A percentile compares a stretch with the other conserved stretches of the same genome.
Evolutionary conservation across 1,139 yeast genomes (phyloP).

Genomic region (Trichomonascaceae sp.): DNA sequence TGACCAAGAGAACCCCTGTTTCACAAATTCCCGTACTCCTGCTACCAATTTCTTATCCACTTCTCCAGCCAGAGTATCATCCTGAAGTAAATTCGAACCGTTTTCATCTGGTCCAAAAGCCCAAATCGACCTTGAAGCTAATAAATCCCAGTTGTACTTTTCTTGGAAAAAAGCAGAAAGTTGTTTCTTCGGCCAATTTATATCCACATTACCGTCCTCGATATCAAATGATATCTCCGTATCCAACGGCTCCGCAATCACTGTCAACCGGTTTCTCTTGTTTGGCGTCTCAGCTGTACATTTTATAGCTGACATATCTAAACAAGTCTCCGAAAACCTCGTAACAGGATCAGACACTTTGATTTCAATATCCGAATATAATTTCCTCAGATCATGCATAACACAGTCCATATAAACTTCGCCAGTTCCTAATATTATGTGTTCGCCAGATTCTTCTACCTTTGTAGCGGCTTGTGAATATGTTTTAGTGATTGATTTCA

Average conservation of each 20-base stretch:
- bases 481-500: conserved; percentile 54
- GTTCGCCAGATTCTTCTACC: conserved; percentile 89
- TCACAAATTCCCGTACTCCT: conserved; percentile 47
- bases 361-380: conserved; percentile 61
- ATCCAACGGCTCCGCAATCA: conserved; percentile 73
- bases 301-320: conserved; percentile 60
- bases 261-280: conserved; percentile 53
- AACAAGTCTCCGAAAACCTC: conserved; percentile 71
- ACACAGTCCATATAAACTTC: conserved; percentile 84
- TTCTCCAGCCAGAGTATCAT: conserved; percentile 73
- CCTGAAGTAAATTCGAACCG: conserved; percentile 56
- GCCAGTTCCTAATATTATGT: conserved; percentile 74
- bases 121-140: conserved; percentile 82
- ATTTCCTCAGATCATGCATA: conserved; percentile 64
- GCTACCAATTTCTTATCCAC: conserved; percentile 52
- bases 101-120: conserved; percentile 60
- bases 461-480: conserved; percentile 61
- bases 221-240: conserved; percentile 52
- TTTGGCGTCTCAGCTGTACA: conserved; percentile 55
- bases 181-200: conserved; percentile 34
- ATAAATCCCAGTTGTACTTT: conserved; percentile 71
- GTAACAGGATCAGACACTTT: conserved; percentile 84
- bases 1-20: conserved; percentile 81
- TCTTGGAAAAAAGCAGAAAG: conserved; percentile 52
- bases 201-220: conserved; percentile 43